phyloP scores from a whole-genome alignment of 148 eudicot species.

The Selenicereus undatus region DNA sequence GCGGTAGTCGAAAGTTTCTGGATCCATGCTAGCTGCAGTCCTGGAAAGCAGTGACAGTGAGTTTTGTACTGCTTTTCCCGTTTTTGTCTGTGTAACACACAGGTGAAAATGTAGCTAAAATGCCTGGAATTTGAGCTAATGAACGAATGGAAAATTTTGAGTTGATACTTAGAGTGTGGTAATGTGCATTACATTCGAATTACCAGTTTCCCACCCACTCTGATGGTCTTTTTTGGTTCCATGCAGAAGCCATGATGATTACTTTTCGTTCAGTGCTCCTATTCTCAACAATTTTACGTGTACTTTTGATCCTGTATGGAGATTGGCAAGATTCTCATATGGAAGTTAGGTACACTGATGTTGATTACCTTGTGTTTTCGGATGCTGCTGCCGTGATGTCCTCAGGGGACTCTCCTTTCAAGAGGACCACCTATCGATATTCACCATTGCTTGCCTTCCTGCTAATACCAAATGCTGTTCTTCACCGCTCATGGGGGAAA shows the following conservation, averaged over 20 bases:
- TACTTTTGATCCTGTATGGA: constrained; percentile 68
- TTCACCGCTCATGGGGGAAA: constrained; percentile 89
- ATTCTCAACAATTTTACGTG: constrained; percentile 62
- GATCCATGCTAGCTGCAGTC: no score
- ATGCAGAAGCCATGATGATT: constrained; percentile 24
- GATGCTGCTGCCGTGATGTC: constrained; percentile 89
- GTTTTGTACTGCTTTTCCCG: no score
- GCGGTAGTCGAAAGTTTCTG: no score
- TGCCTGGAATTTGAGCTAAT: no score
- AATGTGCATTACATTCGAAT: not conserved
- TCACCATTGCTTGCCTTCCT: constrained; percentile 87
- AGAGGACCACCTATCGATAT: constrained; percentile 82
- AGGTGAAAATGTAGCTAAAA: no score
- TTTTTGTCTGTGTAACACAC: no score
- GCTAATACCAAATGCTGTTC: constrained; percentile 67
- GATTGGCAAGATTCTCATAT: constrained; percentile 96
- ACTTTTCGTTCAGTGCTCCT: constrained; percentile 51
- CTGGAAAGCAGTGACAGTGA: no score
- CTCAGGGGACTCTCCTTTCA: constrained; percentile 76
- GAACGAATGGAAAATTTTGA: no score
- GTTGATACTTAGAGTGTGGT: no score
- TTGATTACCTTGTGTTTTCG: constrained; percentile 88
- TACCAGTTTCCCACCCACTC: not conserved
- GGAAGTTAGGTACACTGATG: constrained; percentile 96
- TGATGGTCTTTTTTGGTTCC: not conserved